Base-by-base conservation (phyloP, 495 filamentous ascomycete species). In the Aspergillus campestris region DNA sequence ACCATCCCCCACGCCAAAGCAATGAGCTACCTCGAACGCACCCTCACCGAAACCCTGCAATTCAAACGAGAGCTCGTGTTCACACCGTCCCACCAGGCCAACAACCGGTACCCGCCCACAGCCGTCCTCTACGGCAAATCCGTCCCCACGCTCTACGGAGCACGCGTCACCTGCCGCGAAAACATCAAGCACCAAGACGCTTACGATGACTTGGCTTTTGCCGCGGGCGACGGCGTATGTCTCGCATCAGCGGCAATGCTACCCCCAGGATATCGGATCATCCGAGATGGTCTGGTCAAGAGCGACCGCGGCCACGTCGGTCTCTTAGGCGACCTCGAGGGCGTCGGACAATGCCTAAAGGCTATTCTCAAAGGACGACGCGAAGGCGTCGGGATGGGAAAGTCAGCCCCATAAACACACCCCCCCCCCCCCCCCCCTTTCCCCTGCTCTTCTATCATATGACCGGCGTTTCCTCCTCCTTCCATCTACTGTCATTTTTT, bases 111-210 rank as follows among this genome's bases (percentile, higher is more conserved):
- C 53, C 91, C 91, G 7, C 89, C 91, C 0, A 64, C 85, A 8
- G 79, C 87, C 0, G 75, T 96, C n/a, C 73, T 97, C 7, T 97
- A 94, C 72, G 85, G 83, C 31, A 95, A 94, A 60, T 80, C 80
- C 15, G 80, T 84, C 3, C 90, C 91, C 0, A 97, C 91, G 0
- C 85, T 94, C 1, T 85, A 78, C 61, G 88, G 80, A 0, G 88
- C 86, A 1, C 76, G 79, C 9, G 87, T 97, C 8, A 55, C 73
- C 5, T 78, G 79, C 2, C 57, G 71, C 6, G 83, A 87, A 31
- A 70, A 70, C 0, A 95, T 96, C 50, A 79, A 80, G 42, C 77
- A 79, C 32, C 64, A 77, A 1, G 87, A 94, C 64, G 82, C 83
- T 3, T 97, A 94, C 57, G 91, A 95, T 49, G 82, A 94, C 47